Evolutionary conservation across 2,329 filamentous ascomycete genomes (phyloP).

Genomic region (Aspergillus sp.): DNA sequence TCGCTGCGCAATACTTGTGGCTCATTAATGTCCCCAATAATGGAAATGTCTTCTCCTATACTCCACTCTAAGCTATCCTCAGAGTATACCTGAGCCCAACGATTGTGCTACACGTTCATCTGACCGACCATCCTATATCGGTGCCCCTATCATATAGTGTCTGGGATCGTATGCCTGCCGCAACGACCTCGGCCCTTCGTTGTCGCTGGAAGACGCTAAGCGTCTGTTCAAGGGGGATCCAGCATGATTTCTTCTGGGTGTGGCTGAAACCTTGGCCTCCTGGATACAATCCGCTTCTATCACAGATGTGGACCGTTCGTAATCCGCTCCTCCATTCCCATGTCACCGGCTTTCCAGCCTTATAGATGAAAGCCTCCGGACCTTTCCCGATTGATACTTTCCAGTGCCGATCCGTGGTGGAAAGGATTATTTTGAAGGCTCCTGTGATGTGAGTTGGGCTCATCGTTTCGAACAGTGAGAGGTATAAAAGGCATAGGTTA

Average conservation of each 20-base stretch:
- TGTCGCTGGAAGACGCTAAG: neutral
- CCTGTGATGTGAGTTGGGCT: too few species aligned
- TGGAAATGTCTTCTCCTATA: too few species aligned
- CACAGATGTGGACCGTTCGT: neutral
- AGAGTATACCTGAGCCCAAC: too few species aligned
- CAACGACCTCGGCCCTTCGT: too few species aligned
- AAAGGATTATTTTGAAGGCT: neutral
- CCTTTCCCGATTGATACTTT: neutral
- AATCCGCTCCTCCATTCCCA: neutral
- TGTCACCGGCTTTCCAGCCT: neutral
- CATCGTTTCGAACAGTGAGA: neutral
- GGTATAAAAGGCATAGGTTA: neutral
- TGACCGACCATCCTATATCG: too few species aligned
- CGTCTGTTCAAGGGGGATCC: neutral
- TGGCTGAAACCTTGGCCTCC: neutral
- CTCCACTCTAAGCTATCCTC: too few species aligned
- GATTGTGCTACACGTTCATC: too few species aligned
- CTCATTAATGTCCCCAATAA: too few species aligned
- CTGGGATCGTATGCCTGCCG: too few species aligned
- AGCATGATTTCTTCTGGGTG: neutral
- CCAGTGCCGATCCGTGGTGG: neutral
- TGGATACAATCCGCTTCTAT: neutral
- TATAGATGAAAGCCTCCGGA: neutral
- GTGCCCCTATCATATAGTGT: too few species aligned
- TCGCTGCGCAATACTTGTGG: too few species aligned